Evolutionary conservation across 345 rosid genomes (phyloP).

Genomic region (Capsella bursapastoris): DNA sequence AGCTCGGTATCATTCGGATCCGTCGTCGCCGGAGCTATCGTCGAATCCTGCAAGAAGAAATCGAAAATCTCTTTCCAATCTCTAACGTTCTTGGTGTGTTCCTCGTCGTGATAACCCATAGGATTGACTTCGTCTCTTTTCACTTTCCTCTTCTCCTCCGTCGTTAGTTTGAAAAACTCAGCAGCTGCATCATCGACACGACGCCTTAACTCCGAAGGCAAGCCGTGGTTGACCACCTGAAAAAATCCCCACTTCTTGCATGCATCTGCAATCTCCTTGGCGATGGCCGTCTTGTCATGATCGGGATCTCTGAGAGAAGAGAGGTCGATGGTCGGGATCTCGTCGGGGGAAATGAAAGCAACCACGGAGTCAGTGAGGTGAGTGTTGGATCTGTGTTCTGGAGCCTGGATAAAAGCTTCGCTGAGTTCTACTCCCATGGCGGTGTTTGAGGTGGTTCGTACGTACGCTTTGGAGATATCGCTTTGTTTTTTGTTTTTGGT

Average conservation of each 20-base stretch:
- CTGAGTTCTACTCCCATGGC: slow-evolving; percentile 55
- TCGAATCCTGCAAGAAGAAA: slow-evolving; percentile 61
- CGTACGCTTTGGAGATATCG: slow-evolving; percentile 24
- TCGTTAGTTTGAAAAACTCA: slow-evolving; percentile 56
- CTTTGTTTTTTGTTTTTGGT: not conserved
- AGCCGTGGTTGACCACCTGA: slow-evolving; percentile 85
- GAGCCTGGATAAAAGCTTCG: slow-evolving; percentile 61
- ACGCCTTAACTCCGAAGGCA: slow-evolving; percentile 52
- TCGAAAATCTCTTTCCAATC: slow-evolving; percentile 96
- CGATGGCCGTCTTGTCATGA: slow-evolving; percentile 37
- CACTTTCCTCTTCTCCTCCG: slow-evolving; percentile 68
- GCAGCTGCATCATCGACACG: slow-evolving; percentile 51
- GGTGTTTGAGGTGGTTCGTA: not conserved
- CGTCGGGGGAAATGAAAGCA: slow-evolving; percentile 39
- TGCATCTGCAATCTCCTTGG: slow-evolving; percentile 56
- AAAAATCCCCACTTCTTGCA: slow-evolving; percentile 91
- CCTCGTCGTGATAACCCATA: slow-evolving; percentile 76
- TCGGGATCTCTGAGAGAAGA: slow-evolving; percentile 33
- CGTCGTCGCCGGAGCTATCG: slow-evolving; percentile 61
- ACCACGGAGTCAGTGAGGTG: slow-evolving; percentile 24
- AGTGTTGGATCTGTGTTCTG: slow-evolving; percentile 56
- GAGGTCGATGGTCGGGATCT: slow-evolving; percentile 71
- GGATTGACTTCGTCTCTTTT: slow-evolving; percentile 68
- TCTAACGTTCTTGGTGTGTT: slow-evolving; percentile 89
- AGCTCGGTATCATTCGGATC: slow-evolving; percentile 56